Evolutionary conservation across 2,329 filamentous ascomycete genomes (phyloP).

Genomic region (Rhinocladiella similis): DNA sequence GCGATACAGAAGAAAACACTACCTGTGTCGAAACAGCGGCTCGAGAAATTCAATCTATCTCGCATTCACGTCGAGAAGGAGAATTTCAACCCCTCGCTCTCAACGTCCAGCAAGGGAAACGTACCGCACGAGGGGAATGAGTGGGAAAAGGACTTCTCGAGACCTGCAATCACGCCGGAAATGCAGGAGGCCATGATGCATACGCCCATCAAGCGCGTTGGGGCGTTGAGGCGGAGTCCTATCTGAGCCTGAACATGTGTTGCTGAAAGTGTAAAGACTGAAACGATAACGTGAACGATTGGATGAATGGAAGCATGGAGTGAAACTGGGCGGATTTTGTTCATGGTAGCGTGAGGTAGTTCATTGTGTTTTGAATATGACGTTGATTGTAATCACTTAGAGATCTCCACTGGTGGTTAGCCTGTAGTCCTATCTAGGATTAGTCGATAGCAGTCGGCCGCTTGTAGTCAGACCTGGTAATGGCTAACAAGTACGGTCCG

Average conservation of each 20-base stretch:
- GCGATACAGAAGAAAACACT: constrained; percentile 26
- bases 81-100: constrained; percentile 22
- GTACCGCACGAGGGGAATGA: not conserved
- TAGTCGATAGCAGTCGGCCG: too few species aligned
- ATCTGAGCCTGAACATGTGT: constrained; percentile 13
- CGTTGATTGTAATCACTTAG: too few species aligned
- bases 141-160: constrained; percentile 2
- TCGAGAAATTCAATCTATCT: constrained; percentile 14
- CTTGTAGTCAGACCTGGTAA: too few species aligned
- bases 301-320: not conserved
- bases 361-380: too few species aligned
- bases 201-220: constrained; percentile 29
- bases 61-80: constrained; percentile 17
- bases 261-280: not conserved
- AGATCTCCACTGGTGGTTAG: too few species aligned
- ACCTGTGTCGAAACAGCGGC: constrained; percentile 25
- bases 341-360: not conserved
- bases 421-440: too few species aligned
- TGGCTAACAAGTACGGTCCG: too few species aligned
- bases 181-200: constrained; percentile 30
- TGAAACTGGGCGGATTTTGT: not conserved
- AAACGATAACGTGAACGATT: too few species aligned
- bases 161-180: constrained; percentile 27
- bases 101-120: constrained; percentile 5
- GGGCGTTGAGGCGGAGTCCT: constrained; percentile 30